Percentiles rank a stretch among this genome's conserved stretches.
Conservation (phyloP, 2,329 filamentous ascomycete genomes). For the Exophiala dermatitidis region DNA sequence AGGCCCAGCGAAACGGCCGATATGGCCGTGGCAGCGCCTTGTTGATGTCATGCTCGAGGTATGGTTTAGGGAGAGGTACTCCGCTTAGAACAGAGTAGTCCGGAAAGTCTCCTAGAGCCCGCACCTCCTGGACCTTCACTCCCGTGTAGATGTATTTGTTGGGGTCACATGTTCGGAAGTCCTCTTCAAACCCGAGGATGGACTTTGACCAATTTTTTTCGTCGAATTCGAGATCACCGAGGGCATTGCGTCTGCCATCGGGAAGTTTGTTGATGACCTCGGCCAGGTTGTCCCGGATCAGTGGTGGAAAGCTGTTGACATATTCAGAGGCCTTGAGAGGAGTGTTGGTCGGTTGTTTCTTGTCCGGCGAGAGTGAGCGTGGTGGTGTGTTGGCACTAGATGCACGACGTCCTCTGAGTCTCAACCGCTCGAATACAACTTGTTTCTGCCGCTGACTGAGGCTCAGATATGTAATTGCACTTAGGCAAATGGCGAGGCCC, state of each 20-base stretch:
- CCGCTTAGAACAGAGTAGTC: conserved; percentile 70
- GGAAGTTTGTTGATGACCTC: conserved; percentile 28
- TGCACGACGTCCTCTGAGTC: conserved; percentile 36
- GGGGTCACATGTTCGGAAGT: conserved; percentile 34
- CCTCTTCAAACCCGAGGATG: conserved; percentile 37
- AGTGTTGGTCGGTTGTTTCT: conserved; percentile 33
- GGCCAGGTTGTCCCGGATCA: conserved; percentile 42
- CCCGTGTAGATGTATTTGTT: conserved; percentile 57
- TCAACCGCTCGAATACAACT: conserved; percentile 36
- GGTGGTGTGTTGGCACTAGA: conserved; percentile 48
- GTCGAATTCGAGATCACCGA: conserved; percentile 22
- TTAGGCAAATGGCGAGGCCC: conserved; percentile 13
- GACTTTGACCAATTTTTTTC: conserved; percentile 32
- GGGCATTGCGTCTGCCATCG: conserved; percentile 18
- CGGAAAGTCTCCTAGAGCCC: conserved; percentile 66
- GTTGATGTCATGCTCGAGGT: conserved; percentile 58
- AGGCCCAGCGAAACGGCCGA: conserved; percentile 73
- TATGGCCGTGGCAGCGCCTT: conserved; percentile 67
- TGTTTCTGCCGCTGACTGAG: conserved; percentile 33
- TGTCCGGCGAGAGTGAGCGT: conserved; percentile 47
- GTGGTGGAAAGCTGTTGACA: conserved; percentile 47
- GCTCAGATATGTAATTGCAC: conserved; percentile 26
- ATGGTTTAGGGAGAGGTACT: conserved; percentile 61
- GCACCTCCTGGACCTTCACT: conserved; percentile 63
- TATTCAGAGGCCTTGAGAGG: conserved; percentile 34